Conservation (phyloP, 2,329 filamentous ascomycete species). For the Cladosporium sp. region DNA sequence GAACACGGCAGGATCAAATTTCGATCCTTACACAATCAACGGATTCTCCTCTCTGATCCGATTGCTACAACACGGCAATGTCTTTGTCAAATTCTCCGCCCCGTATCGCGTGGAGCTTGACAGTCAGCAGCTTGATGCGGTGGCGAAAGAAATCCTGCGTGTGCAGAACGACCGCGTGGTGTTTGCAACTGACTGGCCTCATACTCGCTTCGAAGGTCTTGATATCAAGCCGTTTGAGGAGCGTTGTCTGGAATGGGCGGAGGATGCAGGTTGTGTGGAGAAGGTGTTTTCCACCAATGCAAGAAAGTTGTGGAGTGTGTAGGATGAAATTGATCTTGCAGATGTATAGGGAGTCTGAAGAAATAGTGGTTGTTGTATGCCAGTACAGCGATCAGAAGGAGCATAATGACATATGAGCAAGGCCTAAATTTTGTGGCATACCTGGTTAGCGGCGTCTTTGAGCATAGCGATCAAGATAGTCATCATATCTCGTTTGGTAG, state of each 20-base stretch:
- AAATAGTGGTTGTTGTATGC: not conserved
- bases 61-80: constrained; percentile 51
- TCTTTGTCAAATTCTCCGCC: constrained; percentile 62
- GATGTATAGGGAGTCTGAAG: not conserved
- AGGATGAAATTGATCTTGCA: not conserved
- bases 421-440: not conserved
- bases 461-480: not conserved
- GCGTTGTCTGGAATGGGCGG: constrained; percentile 54
- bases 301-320: constrained; percentile 49
- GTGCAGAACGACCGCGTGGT: constrained; percentile 52
- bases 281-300: constrained; percentile 60
- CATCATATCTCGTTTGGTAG: too few species aligned
- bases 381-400: not conserved
- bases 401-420: not conserved
- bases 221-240: constrained; percentile 60
- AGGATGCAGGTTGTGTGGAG: constrained; percentile 48
- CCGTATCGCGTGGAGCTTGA: constrained; percentile 58
- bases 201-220: constrained; percentile 61
- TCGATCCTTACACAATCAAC: constrained; percentile 40
- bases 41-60: constrained; percentile 55
- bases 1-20: constrained; percentile 40
- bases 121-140: constrained; percentile 48
- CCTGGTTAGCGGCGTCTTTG: not conserved
- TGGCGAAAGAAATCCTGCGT: constrained; percentile 54
- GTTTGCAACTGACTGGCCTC: constrained; percentile 66